Evolutionary conservation across 257 asterid species (phyloP).

Genomic region (Apocynum venetum): DNA sequence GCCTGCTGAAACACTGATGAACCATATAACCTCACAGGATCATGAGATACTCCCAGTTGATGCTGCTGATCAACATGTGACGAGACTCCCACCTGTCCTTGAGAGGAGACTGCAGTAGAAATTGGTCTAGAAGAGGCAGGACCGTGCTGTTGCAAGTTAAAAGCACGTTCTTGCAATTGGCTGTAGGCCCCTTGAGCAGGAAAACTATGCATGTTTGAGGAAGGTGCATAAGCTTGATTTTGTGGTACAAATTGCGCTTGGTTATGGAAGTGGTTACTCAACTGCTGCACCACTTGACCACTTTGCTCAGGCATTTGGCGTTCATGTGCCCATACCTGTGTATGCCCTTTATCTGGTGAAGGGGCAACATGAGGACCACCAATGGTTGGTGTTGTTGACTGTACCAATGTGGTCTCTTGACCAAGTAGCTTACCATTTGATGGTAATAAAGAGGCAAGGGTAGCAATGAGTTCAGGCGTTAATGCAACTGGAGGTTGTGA

Average conservation of each 20-base stretch:
- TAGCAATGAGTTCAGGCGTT: slow-evolving; percentile 93
- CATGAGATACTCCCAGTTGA: slow-evolving; percentile 51
- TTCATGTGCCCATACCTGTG: slow-evolving; percentile 52
- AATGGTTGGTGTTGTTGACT: slow-evolving; percentile 30
- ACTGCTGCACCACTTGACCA: slow-evolving; percentile 41
- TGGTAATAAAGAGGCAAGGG: slow-evolving; percentile 64
- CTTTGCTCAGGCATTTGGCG: slow-evolving; percentile 37
- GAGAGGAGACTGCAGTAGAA: slow-evolving; percentile 39
- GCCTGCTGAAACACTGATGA: slow-evolving; percentile 49
- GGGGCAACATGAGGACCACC: slow-evolving; percentile 35
- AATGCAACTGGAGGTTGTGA: slow-evolving; percentile 60
- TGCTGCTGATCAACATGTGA: slow-evolving; percentile 48
- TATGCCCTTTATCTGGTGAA: slow-evolving; percentile 37
- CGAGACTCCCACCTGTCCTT: slow-evolving; percentile 39
- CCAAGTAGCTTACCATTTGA: slow-evolving; percentile 41
- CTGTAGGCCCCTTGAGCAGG: slow-evolving; percentile 39
- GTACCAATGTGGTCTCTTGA: slow-evolving; percentile 35
- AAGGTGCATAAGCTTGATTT: slow-evolving; percentile 40
- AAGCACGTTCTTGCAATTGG: slow-evolving; percentile 42
- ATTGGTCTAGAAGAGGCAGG: slow-evolving; percentile 35
- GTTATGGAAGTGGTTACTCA: slow-evolving; percentile 40
- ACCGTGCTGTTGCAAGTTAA: slow-evolving; percentile 37
- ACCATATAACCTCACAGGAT: slow-evolving; percentile 45
- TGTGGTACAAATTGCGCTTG: slow-evolving; percentile 45
- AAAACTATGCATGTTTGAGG: slow-evolving; percentile 31